These are phyloP conservation scores for Penicillium sp. DNA, from an alignment of 2,329 filamentous ascomycete genomes.

Conservation along the genomic window DNA sequence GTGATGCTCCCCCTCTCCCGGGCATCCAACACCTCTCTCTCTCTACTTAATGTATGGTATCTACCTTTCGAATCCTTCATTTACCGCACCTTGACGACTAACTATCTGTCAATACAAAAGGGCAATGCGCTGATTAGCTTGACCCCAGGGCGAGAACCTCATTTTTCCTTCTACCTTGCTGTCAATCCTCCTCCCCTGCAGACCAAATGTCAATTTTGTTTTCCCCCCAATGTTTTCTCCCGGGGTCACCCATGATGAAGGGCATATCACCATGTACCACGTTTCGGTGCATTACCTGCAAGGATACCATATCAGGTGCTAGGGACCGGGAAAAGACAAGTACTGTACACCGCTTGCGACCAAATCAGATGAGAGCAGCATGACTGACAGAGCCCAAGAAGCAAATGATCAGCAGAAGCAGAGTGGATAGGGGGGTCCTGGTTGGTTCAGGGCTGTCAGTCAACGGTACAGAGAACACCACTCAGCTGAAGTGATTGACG, in stretches of 20 bases:
- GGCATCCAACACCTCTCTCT: not conserved
- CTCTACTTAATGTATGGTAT: not conserved
- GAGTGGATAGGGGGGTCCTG: not conserved
- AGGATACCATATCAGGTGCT: conserved; percentile 26
- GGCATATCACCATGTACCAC: conserved; percentile 32
- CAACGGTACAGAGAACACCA: not conserved
- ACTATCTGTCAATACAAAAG: not conserved
- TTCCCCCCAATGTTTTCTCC: not conserved
- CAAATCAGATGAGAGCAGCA: not conserved
- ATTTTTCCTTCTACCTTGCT: not conserved
- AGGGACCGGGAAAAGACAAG: not conserved
- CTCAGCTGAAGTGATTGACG: not conserved
- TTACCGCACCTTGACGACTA: not conserved
- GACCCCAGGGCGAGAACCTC: not conserved
- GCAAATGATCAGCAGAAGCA: not conserved
- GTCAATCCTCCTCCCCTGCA: conserved; percentile 12
- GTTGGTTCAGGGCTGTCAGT: not conserved
- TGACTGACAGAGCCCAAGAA: not conserved
- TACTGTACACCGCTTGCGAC: conserved; percentile 2
- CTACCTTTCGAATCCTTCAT: not conserved
- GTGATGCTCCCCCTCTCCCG: not conserved
- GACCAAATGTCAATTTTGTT: conserved; percentile 17
- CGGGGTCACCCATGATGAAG: conserved; percentile 24
- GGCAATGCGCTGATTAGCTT: not conserved
- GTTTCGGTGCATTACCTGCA: conserved; percentile 29